Conservation (phyloP, 2,329 filamentous ascomycete species). For the Botrytis byssoidea region DNA sequence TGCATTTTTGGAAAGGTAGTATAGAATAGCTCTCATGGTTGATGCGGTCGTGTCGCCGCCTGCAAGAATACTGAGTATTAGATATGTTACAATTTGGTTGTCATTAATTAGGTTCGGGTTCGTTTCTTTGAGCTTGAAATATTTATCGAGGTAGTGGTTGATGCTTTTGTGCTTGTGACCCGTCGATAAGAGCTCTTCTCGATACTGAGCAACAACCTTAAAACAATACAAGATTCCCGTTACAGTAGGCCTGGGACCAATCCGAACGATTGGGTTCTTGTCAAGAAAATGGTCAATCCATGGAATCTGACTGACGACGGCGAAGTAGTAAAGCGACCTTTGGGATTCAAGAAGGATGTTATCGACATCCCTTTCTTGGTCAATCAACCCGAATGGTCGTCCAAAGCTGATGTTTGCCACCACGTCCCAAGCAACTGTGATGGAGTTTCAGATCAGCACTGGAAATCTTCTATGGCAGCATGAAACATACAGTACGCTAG, state of each 20-base stretch:
- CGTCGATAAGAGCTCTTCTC: neutral
- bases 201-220: neutral
- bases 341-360: neutral
- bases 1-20: slow-evolving; percentile 4
- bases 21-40: neutral
- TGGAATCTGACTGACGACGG: slow-evolving; percentile 12
- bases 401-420: slow-evolving; percentile 3
- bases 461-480: neutral
- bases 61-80: neutral
- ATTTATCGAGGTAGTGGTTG: slow-evolving; percentile 1
- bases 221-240: neutral
- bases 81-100: neutral
- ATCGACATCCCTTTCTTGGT: slow-evolving; percentile 5
- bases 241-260: neutral
- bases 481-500: neutral
- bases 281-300: slow-evolving; percentile 7
- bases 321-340: slow-evolving; percentile 9
- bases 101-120: neutral
- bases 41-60: neutral
- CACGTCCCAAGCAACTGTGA: slow-evolving; percentile 8
- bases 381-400: slow-evolving; percentile 10
- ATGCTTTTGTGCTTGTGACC: neutral
- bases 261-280: neutral
- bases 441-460: neutral
- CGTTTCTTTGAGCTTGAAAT: neutral